phyloP scores from a whole-genome alignment of 441 rosid genomes.

The Gossypium trilobum region DNA sequence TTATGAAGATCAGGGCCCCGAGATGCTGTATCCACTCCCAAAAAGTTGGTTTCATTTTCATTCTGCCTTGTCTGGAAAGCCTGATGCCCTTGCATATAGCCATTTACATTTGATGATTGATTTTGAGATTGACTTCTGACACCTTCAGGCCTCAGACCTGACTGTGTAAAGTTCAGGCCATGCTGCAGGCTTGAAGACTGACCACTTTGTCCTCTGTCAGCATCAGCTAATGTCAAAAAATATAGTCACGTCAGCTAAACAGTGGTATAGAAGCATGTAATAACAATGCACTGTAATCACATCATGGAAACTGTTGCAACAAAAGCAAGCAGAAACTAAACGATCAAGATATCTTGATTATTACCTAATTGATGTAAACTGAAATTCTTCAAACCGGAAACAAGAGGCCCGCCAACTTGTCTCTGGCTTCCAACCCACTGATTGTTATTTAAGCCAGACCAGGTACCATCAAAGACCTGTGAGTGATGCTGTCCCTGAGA shows the following conservation, averaged over 20 bases:
- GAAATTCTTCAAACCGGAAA: constrained; percentile 45
- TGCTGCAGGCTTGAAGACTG: constrained; percentile 40
- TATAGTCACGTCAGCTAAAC: constrained; percentile 13
- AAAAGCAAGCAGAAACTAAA: constrained; percentile 5
- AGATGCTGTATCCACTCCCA: constrained; percentile 47
- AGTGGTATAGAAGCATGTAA: constrained; percentile 12
- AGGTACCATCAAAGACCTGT: constrained; percentile 50
- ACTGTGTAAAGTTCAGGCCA: constrained; percentile 40
- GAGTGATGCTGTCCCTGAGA: constrained; percentile 53
- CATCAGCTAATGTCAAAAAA: constrained; percentile 41
- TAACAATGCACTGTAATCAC: background rate
- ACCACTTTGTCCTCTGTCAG: constrained; percentile 35
- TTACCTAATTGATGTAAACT: constrained; percentile 57
- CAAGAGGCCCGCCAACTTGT: constrained; percentile 43
- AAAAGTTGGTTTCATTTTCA: constrained; percentile 46
- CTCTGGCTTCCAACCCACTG: constrained; percentile 47
- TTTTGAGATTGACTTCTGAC: constrained; percentile 37
- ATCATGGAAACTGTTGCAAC: background rate
- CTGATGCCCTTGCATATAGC: constrained; percentile 48
- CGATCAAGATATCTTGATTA: background rate
- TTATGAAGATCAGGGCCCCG: constrained; percentile 48
- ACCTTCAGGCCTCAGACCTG: constrained; percentile 45
- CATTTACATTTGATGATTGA: constrained; percentile 45
- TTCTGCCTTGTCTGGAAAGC: constrained; percentile 39
- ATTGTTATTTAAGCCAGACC: constrained; percentile 47